Evolutionary conservation across 352 stramenopile species (phyloP), one percentile per base, ranked within the genome.

Genomic region (Phytopythium boreale): DNA sequence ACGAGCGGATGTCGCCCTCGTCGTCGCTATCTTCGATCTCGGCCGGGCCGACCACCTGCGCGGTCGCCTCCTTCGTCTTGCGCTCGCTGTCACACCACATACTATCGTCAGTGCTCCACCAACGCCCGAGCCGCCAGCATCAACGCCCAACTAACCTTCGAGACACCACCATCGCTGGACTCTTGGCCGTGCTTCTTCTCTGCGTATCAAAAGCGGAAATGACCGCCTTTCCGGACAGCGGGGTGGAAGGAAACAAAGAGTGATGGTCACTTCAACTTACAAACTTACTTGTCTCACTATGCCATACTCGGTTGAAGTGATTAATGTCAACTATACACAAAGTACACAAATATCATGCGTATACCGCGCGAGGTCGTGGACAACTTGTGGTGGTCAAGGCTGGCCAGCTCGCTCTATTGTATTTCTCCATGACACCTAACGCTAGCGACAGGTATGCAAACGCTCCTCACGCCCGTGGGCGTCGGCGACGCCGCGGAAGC

Each of bases 1-100:
- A 94, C 29, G 81, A 89, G 29, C 77, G 70, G 41, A 77, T 47
- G 34, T 76, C 74, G 24, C 86, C 76, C 20, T 93, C 76, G 44
- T 90, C 83, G 29, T 92, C 83, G 60, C 75, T 82, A 27, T 74
- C 63, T 46, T 74, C 74, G 19, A 78, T 57, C 19, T 74, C 59
- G 2, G 65, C 66, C 29, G 68, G 64, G 17, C 77, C 63, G 11
- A 39, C 61, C 34, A 56, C 64, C 29, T 82, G 79, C 19, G 73
- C 66, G 12, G 47, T 64, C 14, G 17, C 39, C 27, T 69, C 66
- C 31, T 52, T 67, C 14, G 69, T 55, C n/a, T 70, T 67, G 31
- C 4, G 26, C 47, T 80, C 64, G 24, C 69, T 79, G 27, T 50
- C 15, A 26, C 64, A 44, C 0, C 29, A 29, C 52, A 2, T 22